Evolutionary conservation across 2,329 filamentous ascomycete genomes (phyloP), one percentile per base, ranked within the genome.

Genomic region (Lasiodiplodia gonubiensis): DNA sequence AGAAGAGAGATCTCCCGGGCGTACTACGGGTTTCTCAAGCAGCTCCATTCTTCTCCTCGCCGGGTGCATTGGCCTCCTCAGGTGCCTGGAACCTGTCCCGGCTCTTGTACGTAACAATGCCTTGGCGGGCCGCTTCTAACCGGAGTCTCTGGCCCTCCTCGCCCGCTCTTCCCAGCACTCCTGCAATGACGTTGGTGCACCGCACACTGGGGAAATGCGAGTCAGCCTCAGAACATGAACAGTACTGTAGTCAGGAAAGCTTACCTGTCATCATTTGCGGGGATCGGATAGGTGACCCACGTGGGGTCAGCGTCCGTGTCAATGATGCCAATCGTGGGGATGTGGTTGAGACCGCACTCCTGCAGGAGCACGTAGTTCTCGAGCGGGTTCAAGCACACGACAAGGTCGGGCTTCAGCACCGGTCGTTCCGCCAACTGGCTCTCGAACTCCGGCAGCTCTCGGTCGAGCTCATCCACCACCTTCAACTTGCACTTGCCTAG

Each of bases 241-340:
- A 39, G n/a, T 21, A 3, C n/a, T 51, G 42, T 33, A 53, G 46
- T 59, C 35, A 35, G 21, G 16, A 21, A 59, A 35, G 25, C 60
- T 63, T 46, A 92, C 90, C 90, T 93, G 84, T 99, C 95, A 76
- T 99, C 95, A 78, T 99, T 99, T 61, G 93, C 93, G 2, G 95
- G 95, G 72, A 99, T 97, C 16, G 92, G 92, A 77, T 99, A 99
- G 4, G 95, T 98, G 61, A 98, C 93, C 88, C 92, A 94, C 0
- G 92, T 92, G 0, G 95, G 92, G 79, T 98, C 92, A 2, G 89
- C 90, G 79, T 99, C 92, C 0, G 95, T 98, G 79, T 99, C 95
- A 72, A 98, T 91, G 68, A 99, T 86, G 55, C 94, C 95, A 74
- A 99, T 95, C 0, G 95, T 98, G 0, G 95, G 95, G 67, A 99